Evolutionary conservation across 2,329 filamentous ascomycete genomes (phyloP), one percentile per base, ranked within the genome.

Genomic region (Dryadomyces quercus-mongolicae): DNA sequence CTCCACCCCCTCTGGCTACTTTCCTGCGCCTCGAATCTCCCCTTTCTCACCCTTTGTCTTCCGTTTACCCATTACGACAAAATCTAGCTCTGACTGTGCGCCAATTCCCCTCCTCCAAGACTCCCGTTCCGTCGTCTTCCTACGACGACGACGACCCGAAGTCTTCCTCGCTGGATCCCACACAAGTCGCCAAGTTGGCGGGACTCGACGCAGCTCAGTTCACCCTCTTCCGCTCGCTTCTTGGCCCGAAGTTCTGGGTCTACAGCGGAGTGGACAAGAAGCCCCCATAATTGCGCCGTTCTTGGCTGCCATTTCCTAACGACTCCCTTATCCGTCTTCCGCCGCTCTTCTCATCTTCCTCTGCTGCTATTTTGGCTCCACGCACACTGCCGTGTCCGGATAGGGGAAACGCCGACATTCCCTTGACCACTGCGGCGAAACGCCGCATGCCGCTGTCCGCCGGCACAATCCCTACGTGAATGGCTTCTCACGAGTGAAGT

Each of bases 201-300:
- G 66, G 63, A 62, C 60, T 61, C 56, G 63, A 63, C 73, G 76
- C 78, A 73, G 71, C 78, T 72, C 74, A 80, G 74, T 81, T 86
- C 71, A 85, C 83, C 71, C 85, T 85, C 74, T 77, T 85, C 69
- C 85, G 85, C 78, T 91, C 89, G 81, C 88, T 95, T 76, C 85
- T 92, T 71, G 89, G 89, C 78, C 92, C 90, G 73, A 84, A 84
- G 70, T 84, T 84, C 78, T 88, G 90, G 90, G 90, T 94, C 83
- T 92, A 92, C 72, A 84, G 84, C 78, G 91, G 92, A 86, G 88
- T 90, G 77, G 88, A 93, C 78, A 93, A 90, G 78, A 92, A 95
- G 75, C 92, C 93, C 70, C 92, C 92, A 79, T 97, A 97, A 96
- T 74, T 92, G 71, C 77, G 15, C 42, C 52, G 52, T 21, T 22